Conservation (phyloP, 2,329 filamentous ascomycete species). For the Colletotrichum falcatum region DNA sequence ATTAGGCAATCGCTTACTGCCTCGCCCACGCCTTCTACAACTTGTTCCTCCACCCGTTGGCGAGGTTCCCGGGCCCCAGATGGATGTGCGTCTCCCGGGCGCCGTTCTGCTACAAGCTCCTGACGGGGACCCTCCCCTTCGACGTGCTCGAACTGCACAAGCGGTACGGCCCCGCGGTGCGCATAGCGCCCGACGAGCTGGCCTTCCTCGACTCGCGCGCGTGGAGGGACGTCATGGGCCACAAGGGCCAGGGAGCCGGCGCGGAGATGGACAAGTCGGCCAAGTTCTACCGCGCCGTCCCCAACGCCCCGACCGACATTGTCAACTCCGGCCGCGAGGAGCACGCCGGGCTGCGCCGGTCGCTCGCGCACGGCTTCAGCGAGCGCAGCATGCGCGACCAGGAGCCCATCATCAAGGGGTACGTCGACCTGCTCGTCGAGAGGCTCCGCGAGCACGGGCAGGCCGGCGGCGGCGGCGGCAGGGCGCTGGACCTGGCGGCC, state of each 20-base stretch:
- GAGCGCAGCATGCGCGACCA: constrained; percentile 45
- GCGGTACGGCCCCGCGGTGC: constrained; percentile 59
- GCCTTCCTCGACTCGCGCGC: constrained; percentile 53
- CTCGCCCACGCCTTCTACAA: constrained; percentile 43
- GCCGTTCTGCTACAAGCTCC: constrained; percentile 26
- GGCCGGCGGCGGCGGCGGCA: constrained; percentile 10
- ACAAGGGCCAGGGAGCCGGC: constrained; percentile 40
- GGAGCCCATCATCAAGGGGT: constrained; percentile 49
- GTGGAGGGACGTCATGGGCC: constrained; percentile 57
- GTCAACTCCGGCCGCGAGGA: constrained; percentile 40
- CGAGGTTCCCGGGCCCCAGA: constrained; percentile 47
- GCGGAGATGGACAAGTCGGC: constrained; percentile 37
- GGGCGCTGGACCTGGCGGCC: constrained; percentile 43
- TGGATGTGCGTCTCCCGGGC: constrained; percentile 33
- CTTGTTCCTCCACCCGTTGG: constrained; percentile 49
- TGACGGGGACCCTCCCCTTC: constrained; percentile 45
- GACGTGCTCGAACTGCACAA: constrained; percentile 51
- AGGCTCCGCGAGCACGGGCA: constrained; percentile 50
- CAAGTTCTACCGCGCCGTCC: constrained; percentile 30
- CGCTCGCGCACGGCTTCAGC: constrained; percentile 44
- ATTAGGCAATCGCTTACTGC: constrained; percentile 22
- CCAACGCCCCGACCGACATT: constrained; percentile 24
- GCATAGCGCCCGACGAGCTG: constrained; percentile 60
- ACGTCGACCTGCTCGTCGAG: constrained; percentile 54
- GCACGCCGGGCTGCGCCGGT: constrained; percentile 36